Conservation (phyloP, 176 grass and related monocot genomes). For the Avena atlantica region DNA sequence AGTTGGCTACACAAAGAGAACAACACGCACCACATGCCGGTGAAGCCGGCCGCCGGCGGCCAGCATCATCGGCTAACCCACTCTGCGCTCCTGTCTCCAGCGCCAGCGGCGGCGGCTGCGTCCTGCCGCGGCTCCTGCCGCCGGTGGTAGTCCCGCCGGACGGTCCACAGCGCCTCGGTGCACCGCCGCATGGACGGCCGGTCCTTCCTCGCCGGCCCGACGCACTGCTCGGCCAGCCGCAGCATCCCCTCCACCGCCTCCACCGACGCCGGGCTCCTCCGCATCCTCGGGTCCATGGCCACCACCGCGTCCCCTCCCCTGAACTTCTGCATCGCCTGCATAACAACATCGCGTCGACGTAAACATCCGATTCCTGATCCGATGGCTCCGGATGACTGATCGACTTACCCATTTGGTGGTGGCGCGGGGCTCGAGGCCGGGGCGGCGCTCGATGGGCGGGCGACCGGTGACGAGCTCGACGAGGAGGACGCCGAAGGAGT, state of each 20-base stretch:
- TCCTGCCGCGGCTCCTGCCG: constrained; percentile 25
- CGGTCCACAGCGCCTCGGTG: constrained; percentile 61
- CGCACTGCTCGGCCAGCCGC: constrained; percentile 62
- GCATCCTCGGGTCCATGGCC: constrained; percentile 72
- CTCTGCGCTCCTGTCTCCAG: not conserved
- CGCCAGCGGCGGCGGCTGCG: not conserved
- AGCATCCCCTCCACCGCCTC: constrained; percentile 49
- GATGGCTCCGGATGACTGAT: not conserved
- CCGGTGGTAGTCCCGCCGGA: constrained; percentile 57
- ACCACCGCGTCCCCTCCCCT: constrained; percentile 58
- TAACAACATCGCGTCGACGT: not conserved
- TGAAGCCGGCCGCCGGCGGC: too few species aligned
- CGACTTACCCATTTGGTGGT: constrained; percentile 68
- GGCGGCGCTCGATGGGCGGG: constrained; percentile 58
- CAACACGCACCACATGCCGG: too few species aligned
- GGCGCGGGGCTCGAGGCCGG: constrained; percentile 41
- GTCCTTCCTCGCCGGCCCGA: constrained; percentile 41
- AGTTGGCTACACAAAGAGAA: too few species aligned
- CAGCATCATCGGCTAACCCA: constrained; percentile 35
- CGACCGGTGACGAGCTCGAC: constrained; percentile 74
- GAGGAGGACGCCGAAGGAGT: constrained; percentile 84
- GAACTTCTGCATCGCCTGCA: constrained; percentile 62
- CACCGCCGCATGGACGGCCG: constrained; percentile 64
- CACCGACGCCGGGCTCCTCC: constrained; percentile 56
- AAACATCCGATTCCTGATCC: not conserved